Evolutionary conservation across 306 rosid species (phyloP).

Genomic region (Rosa multiflora): DNA sequence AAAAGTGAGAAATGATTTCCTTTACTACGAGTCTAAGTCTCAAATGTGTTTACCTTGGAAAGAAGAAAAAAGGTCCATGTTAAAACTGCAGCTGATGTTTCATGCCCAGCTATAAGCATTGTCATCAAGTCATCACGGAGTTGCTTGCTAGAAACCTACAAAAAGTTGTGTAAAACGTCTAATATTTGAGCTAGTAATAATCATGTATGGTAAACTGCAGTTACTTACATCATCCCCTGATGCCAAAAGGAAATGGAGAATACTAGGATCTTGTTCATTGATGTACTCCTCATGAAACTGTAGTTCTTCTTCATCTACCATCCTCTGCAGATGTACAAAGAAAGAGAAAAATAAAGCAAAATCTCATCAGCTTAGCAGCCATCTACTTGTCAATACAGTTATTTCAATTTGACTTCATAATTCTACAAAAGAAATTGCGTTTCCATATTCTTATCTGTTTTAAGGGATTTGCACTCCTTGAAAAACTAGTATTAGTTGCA

Average conservation of each 20-base stretch:
- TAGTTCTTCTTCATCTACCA: constrained; percentile 96
- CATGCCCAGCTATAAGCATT: constrained; percentile 99
- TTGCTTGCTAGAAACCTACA: constrained; percentile 96
- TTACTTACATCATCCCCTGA: constrained; percentile 89
- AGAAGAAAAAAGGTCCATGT: constrained; percentile 98
- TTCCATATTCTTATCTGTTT: neutral
- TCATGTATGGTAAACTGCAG: neutral
- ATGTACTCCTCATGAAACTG: constrained; percentile 95
- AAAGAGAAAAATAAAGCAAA: constrained; percentile 14
- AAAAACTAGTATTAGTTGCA: neutral
- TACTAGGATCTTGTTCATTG: constrained; percentile 96
- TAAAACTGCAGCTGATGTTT: constrained; percentile 96
- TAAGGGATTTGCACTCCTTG: neutral
- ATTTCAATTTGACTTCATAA: neutral
- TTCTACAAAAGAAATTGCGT: neutral
- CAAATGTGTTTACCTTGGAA: constrained; percentile 54
- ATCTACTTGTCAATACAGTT: neutral
- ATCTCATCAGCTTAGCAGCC: constrained; percentile 13
- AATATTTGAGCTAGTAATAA: constrained; percentile 6
- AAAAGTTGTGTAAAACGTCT: constrained; percentile 20
- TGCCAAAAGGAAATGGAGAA: constrained; percentile 93
- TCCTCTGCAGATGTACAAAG: constrained; percentile 57
- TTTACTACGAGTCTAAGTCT: neutral
- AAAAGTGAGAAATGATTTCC: too few relatives aligned
- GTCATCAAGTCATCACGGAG: constrained; percentile 99